Base-by-base conservation (phyloP, 306 rosid genomes). In the Canavalia gladiata region DNA sequence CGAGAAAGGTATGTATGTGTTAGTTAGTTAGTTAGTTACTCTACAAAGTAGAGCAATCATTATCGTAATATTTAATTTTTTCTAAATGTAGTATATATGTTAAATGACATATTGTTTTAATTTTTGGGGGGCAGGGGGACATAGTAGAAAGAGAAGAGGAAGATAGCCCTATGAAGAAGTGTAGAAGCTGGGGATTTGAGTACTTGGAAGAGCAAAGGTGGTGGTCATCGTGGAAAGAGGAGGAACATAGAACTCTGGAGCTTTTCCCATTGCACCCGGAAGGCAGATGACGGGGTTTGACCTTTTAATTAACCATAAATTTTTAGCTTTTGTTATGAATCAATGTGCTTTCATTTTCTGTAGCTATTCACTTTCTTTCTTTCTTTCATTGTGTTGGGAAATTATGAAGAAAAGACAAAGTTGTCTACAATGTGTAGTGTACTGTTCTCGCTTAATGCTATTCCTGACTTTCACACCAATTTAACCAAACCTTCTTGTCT, bases 251-350 rank as follows among this genome's bases (percentile, higher is more conserved):
- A 87, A 95, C 98, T 81, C 90, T 95, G 77, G 96, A 95, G 91
- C 95, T 95, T 65, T 95, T 95, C 87, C 99, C 99, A 45, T 82
- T 95, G 80, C 97, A 90, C 82, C 99, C 99, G 50, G 98, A 95
- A 88, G 83, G 96, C 70, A 89, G 86, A 88, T 83, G 89, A 92
- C 70, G 80, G 89, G 74, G 79, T 84, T 49, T 45, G 37, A 75
- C 46, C 56, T 54, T 56, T 72, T 30, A 79, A 65, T 72, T 30
- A 79, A 65, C 74, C 35, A 75, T 49, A 59, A 82, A 34, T 45
- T 33, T 8, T n/a, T 75, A 67, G 54, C 49, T 33, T 52, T 52
- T 60, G 72, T 63, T 33, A 33, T 37, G 43, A 78, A 56, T 67
- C 28, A 30, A 79, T 50, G 43, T 86, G 76, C 80, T 82, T 74